phyloP scores from a whole-genome alignment of 495 filamentous ascomycete species.

The Podospora fimiseda region DNA sequence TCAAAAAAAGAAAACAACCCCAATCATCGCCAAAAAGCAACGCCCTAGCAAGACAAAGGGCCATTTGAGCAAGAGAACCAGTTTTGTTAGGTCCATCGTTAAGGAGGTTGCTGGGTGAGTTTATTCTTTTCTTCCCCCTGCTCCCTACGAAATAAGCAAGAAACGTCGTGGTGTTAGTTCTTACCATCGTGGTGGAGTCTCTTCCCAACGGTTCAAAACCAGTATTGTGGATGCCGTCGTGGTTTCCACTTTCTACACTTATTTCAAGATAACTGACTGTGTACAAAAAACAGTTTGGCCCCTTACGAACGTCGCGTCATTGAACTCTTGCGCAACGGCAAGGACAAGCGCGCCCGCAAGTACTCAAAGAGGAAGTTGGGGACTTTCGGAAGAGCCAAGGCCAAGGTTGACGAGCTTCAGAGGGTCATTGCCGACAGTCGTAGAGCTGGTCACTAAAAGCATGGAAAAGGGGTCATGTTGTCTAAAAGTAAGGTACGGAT shows the following conservation, averaged over 20 bases:
- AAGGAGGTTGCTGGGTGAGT: conserved; percentile 87
- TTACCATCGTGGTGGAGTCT: neutral
- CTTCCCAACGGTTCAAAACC: conserved; percentile 18
- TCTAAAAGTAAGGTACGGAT: conserved; percentile 8
- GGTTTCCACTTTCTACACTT: no score
- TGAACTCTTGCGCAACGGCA: conserved; percentile 95
- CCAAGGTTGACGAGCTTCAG: conserved; percentile 97
- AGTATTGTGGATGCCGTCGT: no score
- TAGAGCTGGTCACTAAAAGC: conserved; percentile 66
- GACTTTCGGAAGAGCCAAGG: conserved; percentile 95
- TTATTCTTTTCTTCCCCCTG: conserved; percentile 2
- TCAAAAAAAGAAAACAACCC: conserved; percentile 97
- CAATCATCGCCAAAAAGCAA: conserved; percentile 68
- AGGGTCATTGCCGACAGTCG: conserved; percentile 94
- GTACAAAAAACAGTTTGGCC: conserved; percentile 59
- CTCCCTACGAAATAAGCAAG: conserved; percentile 3
- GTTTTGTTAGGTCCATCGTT: conserved; percentile 85
- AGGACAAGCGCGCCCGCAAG: conserved; percentile 98
- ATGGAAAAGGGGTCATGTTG: conserved; percentile 6
- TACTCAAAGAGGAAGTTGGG: conserved; percentile 99
- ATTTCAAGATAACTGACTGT: no score
- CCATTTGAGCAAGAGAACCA: conserved; percentile 82
- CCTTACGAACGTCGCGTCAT: conserved; percentile 98
- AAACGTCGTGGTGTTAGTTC: no score
- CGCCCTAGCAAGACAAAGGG: conserved; percentile 86